Evolutionary conservation across 169 alveolate genomes (phyloP).

Genomic region (Blepharisma undulans): DNA sequence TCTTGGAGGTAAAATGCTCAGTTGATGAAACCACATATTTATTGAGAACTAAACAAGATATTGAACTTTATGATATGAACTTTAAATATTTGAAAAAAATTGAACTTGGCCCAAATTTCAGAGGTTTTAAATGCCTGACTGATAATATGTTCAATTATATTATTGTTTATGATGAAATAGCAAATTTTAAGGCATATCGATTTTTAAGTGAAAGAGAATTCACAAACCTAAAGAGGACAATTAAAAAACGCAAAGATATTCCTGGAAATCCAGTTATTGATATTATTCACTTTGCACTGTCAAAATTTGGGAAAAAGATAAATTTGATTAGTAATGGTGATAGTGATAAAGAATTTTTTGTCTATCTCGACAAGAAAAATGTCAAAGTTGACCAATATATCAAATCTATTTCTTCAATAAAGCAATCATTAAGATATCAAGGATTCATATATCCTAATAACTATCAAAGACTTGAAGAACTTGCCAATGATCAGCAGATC

Average conservation of each 20-base stretch:
- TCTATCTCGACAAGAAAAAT: no score
- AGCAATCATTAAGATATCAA: no score
- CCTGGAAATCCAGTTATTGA: neutral
- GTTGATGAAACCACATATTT: neutral
- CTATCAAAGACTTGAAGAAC: neutral
- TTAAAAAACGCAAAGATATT: neutral
- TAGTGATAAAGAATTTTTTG: no score
- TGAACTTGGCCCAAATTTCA: no score
- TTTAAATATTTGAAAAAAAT: no score
- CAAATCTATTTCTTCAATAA: no score
- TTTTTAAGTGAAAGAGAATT: neutral
- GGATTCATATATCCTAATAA: no score
- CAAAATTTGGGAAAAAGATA: neutral
- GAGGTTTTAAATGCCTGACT: no score
- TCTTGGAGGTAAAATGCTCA: neutral
- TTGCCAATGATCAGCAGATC: neutral
- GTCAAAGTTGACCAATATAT: no score
- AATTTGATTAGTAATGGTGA: no score
- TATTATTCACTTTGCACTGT: neutral
- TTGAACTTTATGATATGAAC: no score
- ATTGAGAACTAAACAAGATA: neutral
- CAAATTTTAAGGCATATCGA: neutral
- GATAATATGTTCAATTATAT: no score
- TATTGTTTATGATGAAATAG: neutral
- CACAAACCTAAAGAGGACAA: neutral